Evolutionary conservation across 1,284 basidiomycete species (phyloP).

Genomic region (Sphagnurus paluster): DNA sequence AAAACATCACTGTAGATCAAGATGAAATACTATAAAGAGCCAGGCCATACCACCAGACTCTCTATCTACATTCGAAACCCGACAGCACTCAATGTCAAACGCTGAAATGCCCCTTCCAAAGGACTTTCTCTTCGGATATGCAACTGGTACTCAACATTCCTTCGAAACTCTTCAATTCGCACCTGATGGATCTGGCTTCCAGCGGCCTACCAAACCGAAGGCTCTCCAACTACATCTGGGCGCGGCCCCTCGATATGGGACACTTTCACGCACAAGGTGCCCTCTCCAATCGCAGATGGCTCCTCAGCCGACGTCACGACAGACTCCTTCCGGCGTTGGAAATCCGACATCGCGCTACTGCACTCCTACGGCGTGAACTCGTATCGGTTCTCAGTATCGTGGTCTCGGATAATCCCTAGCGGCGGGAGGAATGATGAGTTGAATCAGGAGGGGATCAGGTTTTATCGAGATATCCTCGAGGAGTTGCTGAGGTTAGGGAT

Average conservation of each 20-base stretch:
- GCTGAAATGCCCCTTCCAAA: slow-evolving; percentile 19
- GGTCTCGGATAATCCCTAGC: slow-evolving; percentile 72
- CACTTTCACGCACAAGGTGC: slow-evolving; percentile 60
- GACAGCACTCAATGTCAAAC: too few species aligned
- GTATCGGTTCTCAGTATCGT: slow-evolving; percentile 73
- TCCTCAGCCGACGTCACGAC: slow-evolving; percentile 68
- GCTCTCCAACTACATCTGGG: slow-evolving; percentile 48
- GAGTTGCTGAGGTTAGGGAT: slow-evolving; percentile 64
- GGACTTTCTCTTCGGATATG: slow-evolving; percentile 30
- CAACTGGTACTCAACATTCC: slow-evolving; percentile 23
- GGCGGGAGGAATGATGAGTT: slow-evolving; percentile 70
- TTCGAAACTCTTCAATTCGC: background rate
- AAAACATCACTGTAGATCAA: background rate
- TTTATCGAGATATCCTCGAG: slow-evolving; percentile 70
- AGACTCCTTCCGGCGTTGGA: slow-evolving; percentile 69
- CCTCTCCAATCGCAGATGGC: slow-evolving; percentile 53
- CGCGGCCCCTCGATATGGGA: slow-evolving; percentile 76
- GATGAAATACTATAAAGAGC: background rate
- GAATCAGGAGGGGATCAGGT: slow-evolving; percentile 67
- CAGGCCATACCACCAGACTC: background rate
- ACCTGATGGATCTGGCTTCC: background rate
- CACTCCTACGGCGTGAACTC: slow-evolving; percentile 58
- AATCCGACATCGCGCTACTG: slow-evolving; percentile 67
- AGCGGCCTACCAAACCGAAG: slow-evolving; percentile 73
- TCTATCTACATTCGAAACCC: too few species aligned